Conservation (phyloP, 208 protist genomes). For the Strigomonas culicis region DNA sequence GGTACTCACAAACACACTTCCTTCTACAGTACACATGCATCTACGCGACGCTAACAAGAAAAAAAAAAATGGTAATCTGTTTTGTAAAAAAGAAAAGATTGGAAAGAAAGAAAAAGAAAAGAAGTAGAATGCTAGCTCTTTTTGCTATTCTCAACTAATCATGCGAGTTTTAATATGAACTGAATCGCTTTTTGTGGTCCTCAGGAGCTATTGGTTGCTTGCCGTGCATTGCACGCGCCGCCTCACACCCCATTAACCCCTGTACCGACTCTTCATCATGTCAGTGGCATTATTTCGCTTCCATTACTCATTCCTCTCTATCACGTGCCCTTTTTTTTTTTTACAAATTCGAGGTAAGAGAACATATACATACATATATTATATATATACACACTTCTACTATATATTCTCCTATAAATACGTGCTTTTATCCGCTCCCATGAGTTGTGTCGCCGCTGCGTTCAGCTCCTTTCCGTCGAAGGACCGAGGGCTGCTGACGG, state of each 20-base stretch:
- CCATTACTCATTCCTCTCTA: not conserved
- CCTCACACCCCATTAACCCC: too few species aligned
- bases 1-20: not conserved
- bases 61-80: too few species aligned
- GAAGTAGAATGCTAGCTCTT: slow-evolving; percentile 6
- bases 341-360: not conserved
- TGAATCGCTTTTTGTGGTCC: too few species aligned
- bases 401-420: not conserved
- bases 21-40: not conserved
- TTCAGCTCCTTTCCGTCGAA: slow-evolving; percentile 39
- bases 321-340: slow-evolving; percentile 11
- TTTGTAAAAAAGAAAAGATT: not conserved
- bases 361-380: too few species aligned
- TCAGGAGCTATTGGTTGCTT: too few species aligned
- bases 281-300: too few species aligned
- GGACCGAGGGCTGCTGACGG: slow-evolving; percentile 41
- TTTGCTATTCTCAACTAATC: not conserved
- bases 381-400: not conserved
- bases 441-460: slow-evolving; percentile 16
- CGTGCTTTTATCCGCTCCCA: slow-evolving; percentile 1
- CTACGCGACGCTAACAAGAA: not conserved
- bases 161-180: slow-evolving; percentile 1
- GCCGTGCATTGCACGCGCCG: too few species aligned
- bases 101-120: slow-evolving; percentile 4
- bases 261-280: too few species aligned